These are phyloP conservation scores for Pholiota microspora DNA, from an alignment of 768 basidiomycete species.

Conservation along the genomic window DNA sequence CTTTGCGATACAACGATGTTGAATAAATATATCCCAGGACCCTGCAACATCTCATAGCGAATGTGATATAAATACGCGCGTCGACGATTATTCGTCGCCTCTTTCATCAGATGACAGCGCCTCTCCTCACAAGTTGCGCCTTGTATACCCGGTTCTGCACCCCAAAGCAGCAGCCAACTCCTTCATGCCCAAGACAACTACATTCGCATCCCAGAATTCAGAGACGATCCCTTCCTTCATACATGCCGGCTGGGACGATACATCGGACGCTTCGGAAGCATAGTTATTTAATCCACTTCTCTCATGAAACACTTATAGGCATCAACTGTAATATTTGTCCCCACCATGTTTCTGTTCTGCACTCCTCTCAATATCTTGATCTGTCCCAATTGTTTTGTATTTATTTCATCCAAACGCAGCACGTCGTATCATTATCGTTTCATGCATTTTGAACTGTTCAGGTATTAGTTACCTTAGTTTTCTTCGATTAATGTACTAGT, in stretches of 20 bases:
- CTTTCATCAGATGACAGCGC: constrained; percentile 20
- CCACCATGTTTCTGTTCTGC: neutral
- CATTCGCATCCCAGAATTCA: constrained; percentile 34
- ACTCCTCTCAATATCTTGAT: constrained; percentile 6
- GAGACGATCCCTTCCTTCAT: constrained; percentile 48
- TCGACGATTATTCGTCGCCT: constrained; percentile 19
- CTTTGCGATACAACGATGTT: too few species aligned
- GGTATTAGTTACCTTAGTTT: constrained; percentile 9
- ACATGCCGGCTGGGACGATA: constrained; percentile 58
- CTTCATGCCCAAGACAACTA: constrained; percentile 23
- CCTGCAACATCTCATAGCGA: constrained; percentile 5
- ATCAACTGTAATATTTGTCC: constrained; percentile 2
- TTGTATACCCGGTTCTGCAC: constrained; percentile 25
- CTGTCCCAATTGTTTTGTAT: constrained; percentile 1
- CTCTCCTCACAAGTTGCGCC: constrained; percentile 22
- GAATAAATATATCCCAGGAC: constrained; percentile 1
- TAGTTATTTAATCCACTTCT: constrained; percentile 10
- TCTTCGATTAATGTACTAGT: constrained; percentile 8
- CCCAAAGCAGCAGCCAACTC: constrained; percentile 15
- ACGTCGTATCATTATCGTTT: constrained; percentile 13
- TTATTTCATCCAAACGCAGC: constrained; percentile 3
- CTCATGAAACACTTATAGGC: neutral
- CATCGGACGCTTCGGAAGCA: constrained; percentile 38
- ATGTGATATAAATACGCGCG: constrained; percentile 15
- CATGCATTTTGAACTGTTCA: constrained; percentile 8